Evolutionary conservation across 495 filamentous ascomycete species (phyloP), one percentile per base, ranked within the genome.

Genomic region (Aspergillus nidulans): DNA sequence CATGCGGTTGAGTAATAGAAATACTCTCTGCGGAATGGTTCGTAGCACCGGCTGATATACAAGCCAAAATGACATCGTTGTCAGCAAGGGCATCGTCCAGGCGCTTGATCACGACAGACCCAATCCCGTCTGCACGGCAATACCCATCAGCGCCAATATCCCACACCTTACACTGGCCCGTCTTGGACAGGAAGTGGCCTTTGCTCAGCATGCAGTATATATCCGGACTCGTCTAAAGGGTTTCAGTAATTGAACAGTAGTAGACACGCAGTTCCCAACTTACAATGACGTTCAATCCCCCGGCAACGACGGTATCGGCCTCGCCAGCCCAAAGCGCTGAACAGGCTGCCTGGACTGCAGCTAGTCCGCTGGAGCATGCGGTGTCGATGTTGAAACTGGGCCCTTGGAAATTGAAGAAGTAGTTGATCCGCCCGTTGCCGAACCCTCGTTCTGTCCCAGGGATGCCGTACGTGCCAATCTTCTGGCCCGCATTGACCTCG

Each of bases 341-440:
- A 67, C 86, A 87, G 10, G 86, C 87, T 5, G 66, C 23, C 51
- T 89, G 83, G 1, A 66, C 47, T 1, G 63, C 55, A 81, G 75
- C 55, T 75, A 84, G 24, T n/a, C 59, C 47, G 6, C 80, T 86
- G 7, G 85, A 90, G 63, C 89, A 94, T 16, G 88, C 89, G 0
- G 89, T 91, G 62, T 94, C 89, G 25, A 91, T 73, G 57, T 78
- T 87, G 67, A 83, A 79, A 52, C 81, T 87, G 0, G 88, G 87
- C 0, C 89, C 89, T 32, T 75, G 77, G 60, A 90, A 90, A 45
- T 85, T 85, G 59, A 91, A 87, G 63, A 83, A 82, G 62, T 83
- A 83, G 50, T 77, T 78, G 78, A 87, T 60, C 82, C 70, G 74
- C 1, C 64, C 44, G 10, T 34, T 34, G 9, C 42, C 69, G 59